These are phyloP conservation scores for Aspergillus hancockii DNA, from an alignment of 495 filamentous ascomycete genomes.

Conservation along the genomic window DNA sequence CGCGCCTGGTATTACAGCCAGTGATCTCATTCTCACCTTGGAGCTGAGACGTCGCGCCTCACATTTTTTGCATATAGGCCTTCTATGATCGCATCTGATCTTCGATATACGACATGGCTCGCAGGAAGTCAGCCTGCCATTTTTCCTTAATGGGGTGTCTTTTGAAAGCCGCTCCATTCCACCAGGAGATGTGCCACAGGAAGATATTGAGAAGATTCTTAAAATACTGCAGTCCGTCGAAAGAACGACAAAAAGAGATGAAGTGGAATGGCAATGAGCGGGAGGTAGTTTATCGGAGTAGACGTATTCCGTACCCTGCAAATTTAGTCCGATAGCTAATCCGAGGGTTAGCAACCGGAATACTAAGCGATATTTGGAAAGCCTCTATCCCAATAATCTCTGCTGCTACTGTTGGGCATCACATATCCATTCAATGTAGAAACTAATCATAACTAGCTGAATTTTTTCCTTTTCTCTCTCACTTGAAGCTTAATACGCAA, in stretches of 20 bases:
- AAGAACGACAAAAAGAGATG: background rate
- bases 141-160: background rate
- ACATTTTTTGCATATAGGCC: conserved; percentile 1
- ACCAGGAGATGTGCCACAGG: background rate
- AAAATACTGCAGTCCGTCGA: background rate
- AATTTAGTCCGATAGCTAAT: background rate
- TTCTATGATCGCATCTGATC: conserved; percentile 2
- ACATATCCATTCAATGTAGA: too few species aligned
- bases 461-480: background rate
- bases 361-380: background rate
- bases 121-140: background rate
- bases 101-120: conserved; percentile 3
- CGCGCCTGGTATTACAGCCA: background rate
- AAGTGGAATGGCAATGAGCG: background rate
- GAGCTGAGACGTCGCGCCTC: background rate
- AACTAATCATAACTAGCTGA: too few species aligned
- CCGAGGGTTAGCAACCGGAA: background rate
- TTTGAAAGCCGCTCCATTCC: background rate
- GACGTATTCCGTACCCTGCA: background rate
- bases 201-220: background rate
- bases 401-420: background rate
- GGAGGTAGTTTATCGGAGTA: background rate
- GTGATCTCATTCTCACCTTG: background rate
- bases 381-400: background rate
- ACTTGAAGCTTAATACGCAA: background rate